These are phyloP conservation scores for Pseudogymnoascus sp. DNA, from an alignment of 2,329 filamentous ascomycete species.

Conservation along the genomic window DNA sequence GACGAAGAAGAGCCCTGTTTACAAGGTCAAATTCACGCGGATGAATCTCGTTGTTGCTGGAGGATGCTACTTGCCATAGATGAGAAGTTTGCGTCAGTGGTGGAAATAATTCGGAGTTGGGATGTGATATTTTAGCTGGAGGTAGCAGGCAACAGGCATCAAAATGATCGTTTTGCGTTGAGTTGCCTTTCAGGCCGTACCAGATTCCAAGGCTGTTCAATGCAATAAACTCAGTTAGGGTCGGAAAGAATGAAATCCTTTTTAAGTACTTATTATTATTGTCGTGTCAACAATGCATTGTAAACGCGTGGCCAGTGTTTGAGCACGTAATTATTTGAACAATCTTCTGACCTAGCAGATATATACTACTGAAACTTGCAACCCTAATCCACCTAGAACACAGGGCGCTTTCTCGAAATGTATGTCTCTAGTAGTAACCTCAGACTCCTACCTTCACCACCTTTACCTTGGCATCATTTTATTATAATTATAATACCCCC, in stretches of 20 bases:
- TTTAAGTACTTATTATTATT: neutral
- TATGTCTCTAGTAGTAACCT: neutral
- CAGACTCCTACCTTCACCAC: neutral
- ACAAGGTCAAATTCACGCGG: conserved; percentile 85
- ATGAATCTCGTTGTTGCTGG: conserved; percentile 92
- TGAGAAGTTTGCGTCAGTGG: neutral
- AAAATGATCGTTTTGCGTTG: neutral
- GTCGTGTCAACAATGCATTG: neutral
- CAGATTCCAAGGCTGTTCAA: neutral
- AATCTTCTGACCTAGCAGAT: conserved; percentile 1
- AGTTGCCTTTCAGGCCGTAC: neutral
- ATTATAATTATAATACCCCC: conserved; percentile 3
- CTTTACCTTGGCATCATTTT: neutral
- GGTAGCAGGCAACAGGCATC: neutral
- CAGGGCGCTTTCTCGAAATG: neutral
- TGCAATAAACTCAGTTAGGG: neutral
- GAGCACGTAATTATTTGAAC: neutral
- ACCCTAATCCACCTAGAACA: neutral
- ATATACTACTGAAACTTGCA: neutral
- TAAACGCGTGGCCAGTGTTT: neutral
- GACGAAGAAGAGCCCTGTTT: conserved; percentile 92
- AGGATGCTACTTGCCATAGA: conserved; percentile 46
- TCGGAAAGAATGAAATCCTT: neutral
- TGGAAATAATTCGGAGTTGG: conserved; percentile 1
- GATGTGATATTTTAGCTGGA: conserved; percentile 6